Conservation (phyloP, 805 yeast species). For the Candida stauntonica region DNA sequence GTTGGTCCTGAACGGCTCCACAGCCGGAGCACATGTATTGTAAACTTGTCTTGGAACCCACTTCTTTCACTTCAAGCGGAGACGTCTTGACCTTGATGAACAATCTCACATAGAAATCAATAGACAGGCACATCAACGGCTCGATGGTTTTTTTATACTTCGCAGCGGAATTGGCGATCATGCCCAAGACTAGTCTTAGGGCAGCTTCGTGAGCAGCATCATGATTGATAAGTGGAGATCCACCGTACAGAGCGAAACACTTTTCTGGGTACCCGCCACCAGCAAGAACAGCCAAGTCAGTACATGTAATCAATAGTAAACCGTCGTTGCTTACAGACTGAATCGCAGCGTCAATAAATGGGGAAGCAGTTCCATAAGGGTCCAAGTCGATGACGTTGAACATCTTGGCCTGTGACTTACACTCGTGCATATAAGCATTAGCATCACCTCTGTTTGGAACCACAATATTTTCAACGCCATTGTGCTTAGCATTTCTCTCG, state of each 20-base stretch:
- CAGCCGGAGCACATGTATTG: constrained; percentile 87
- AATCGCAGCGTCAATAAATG: constrained; percentile 89
- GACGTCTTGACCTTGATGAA: constrained; percentile 74
- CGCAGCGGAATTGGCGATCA: constrained; percentile 81
- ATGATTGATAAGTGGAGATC: constrained; percentile 64
- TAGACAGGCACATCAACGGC: constrained; percentile 79
- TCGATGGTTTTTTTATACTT: constrained; percentile 82
- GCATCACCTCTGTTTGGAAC: constrained; percentile 83
- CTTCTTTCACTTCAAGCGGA: constrained; percentile 77
- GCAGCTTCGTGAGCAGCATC: constrained; percentile 95
- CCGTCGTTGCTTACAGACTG: constrained; percentile 85
- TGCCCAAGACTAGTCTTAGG: constrained; percentile 70
- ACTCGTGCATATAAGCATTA: constrained; percentile 67
- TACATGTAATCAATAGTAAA: constrained; percentile 83
- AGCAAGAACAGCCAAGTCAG: constrained; percentile 93
- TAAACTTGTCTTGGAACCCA: constrained; percentile 72
- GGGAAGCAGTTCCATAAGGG: constrained; percentile 97
- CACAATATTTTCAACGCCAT: constrained; percentile 54
- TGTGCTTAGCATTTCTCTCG: constrained; percentile 62
- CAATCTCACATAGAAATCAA: constrained; percentile 88
- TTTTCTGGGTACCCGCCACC: constrained; percentile 97
- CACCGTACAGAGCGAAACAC: constrained; percentile 93
- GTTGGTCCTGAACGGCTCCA: constrained; percentile 65
- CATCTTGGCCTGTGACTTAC: constrained; percentile 35
- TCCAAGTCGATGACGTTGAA: constrained; percentile 91